Conservation (phyloP, 352 stramenopile species). For the Globisporangium paroecandrum region DNA sequence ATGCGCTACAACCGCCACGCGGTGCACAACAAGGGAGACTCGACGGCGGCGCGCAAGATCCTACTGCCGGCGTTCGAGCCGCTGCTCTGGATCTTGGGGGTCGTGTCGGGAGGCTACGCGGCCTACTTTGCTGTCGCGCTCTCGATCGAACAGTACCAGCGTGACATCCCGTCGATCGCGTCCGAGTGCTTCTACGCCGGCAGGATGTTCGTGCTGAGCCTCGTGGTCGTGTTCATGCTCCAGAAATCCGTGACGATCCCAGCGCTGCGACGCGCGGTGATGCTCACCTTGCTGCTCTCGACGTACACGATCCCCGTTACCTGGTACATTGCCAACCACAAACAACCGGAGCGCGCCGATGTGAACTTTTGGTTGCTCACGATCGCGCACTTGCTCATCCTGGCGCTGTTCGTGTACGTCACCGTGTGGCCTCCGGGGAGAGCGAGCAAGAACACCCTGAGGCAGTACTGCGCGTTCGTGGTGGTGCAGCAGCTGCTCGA, state of each 20-base stretch:
- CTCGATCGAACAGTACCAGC: slow-evolving; percentile 10
- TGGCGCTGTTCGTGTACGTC: slow-evolving; percentile 14
- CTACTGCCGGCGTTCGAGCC: slow-evolving; percentile 73
- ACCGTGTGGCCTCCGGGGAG: neutral
- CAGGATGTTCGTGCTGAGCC: slow-evolving; percentile 32
- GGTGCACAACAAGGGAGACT: slow-evolving; percentile 40
- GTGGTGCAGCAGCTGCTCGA: neutral
- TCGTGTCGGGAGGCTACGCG: slow-evolving; percentile 13
- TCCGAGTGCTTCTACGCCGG: slow-evolving; percentile 28
- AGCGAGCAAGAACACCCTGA: slow-evolving; percentile 17
- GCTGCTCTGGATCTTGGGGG: slow-evolving; percentile 53
- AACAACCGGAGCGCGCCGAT: neutral
- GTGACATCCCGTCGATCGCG: slow-evolving; percentile 4
- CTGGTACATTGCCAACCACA: slow-evolving; percentile 6
- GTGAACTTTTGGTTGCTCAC: slow-evolving; percentile 8
- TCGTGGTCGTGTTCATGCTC: slow-evolving; percentile 40
- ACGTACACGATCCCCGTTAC: slow-evolving; percentile 27
- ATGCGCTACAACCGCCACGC: slow-evolving; percentile 55
- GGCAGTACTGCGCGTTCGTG: slow-evolving; percentile 25
- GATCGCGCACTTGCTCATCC: slow-evolving; percentile 23
- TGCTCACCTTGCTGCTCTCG: slow-evolving; percentile 25
- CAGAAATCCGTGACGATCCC: slow-evolving; percentile 39
- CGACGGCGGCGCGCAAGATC: slow-evolving; percentile 50
- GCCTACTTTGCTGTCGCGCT: slow-evolving; percentile 17
- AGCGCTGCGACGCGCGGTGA: slow-evolving; percentile 27